Evolutionary conservation across 192 early-diverging fungal species (phyloP), one percentile per base, ranked within the genome.

Genomic region (Dimargaris cristalligena): DNA sequence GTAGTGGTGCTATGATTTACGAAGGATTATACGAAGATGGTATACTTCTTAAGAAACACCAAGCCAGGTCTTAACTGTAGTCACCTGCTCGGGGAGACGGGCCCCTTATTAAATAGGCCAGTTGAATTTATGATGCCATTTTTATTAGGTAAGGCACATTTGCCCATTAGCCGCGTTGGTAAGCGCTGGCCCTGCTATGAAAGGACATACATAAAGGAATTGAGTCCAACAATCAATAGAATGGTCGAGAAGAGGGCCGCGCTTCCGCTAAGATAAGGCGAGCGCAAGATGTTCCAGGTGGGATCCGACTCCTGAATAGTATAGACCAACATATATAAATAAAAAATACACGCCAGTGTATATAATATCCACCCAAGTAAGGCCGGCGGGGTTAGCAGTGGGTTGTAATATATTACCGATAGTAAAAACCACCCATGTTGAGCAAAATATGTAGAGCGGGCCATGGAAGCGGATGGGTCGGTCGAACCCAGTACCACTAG

Each of bases 281-380:
- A 14, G 10, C 55, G 55, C n/a, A 34, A 34, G 32, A 57, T 35
- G 32, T 57, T 57, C 55, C 55, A 57, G 28, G 55, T 34, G 23
- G 55, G 4, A 31, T 57, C 55, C 23, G 55, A 34, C 4, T 57
- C 55, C 55, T 57, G 32, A 3, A 20, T 23, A 23, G 6, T 13
- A 30, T 8, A 6, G 32, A 10, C 29, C n/a, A n/a, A 54, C 0
- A 29, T 54, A 29, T 54, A n/a, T 20, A 1, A 9, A 11, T 54
- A 52, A 52, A 29, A 9, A 20, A 26, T 20, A 25, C 9, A n/a
- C 28, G 18, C 28, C 20, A 54, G 52, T 4, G 13, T 8, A 54
- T 54, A 0, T 31, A 44, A 9, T 18, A 18, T 8, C 18, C 52
- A 54, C n/a, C 4, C 10, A 20, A 20, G 20, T 31, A 9, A 18